Evolutionary conservation across 805 yeast genomes (phyloP).

Genomic region (Cyberlindnera suaveolens): DNA sequence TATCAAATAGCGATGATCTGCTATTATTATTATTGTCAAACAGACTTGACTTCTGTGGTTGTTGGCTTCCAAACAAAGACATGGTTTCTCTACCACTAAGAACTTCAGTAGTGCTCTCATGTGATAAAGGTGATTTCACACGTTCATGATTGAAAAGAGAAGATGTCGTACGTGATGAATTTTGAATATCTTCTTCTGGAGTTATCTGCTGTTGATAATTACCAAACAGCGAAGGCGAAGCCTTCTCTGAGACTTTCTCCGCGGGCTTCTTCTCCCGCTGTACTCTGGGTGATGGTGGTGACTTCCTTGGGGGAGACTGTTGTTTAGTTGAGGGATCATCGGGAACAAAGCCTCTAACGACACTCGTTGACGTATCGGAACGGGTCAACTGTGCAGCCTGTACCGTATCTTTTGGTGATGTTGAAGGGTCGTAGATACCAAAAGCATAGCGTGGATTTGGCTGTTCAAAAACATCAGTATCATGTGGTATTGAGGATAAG

Average conservation of each 20-base stretch:
- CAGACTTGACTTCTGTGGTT: conserved; percentile 1
- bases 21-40: conserved; percentile 1
- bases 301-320: background rate
- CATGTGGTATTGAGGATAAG: conserved; percentile 12
- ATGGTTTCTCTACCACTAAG: conserved; percentile 3
- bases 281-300: background rate
- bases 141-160: conserved; percentile 8
- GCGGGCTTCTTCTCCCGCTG: background rate
- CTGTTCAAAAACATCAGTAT: conserved; percentile 23
- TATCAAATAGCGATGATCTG: conserved; percentile 12
- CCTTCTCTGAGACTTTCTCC: background rate
- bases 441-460: conserved; percentile 26
- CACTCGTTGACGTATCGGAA: conserved; percentile 23
- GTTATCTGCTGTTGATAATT: background rate
- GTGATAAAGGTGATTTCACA: conserved; percentile 21
- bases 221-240: conserved; percentile 8
- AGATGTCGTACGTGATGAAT: background rate
- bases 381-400: conserved; percentile 15
- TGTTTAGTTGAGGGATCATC: conserved; percentile 3
- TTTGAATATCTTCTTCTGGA: background rate
- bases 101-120: conserved; percentile 15
- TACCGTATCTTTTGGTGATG: conserved; percentile 1
- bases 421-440: conserved; percentile 15
- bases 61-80: conserved; percentile 5
- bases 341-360: conserved; percentile 23